These are phyloP conservation scores for Fusarium nematophilum DNA, from an alignment of 2,329 filamentous ascomycete species.

Conservation along the genomic window DNA sequence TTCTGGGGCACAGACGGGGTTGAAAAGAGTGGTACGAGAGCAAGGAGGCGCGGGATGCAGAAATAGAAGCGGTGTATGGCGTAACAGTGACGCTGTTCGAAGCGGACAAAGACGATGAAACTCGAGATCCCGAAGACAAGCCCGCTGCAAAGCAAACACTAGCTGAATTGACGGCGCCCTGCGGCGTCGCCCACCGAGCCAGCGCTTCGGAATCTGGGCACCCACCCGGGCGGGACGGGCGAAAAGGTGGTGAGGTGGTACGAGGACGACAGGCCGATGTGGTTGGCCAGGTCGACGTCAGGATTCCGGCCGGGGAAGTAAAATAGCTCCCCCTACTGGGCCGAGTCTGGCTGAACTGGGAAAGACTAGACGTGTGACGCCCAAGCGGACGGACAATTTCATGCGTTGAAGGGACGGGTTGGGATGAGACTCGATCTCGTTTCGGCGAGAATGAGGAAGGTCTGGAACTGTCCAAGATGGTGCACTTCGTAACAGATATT, in stretches of 20 bases:
- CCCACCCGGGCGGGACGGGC: slow-evolving; percentile 34
- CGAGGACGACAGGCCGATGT: slow-evolving; percentile 7
- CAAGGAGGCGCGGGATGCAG: too few species aligned
- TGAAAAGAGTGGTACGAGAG: too few species aligned
- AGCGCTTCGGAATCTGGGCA: slow-evolving; percentile 40
- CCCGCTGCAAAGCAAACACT: slow-evolving; percentile 33
- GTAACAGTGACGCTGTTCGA: slow-evolving; percentile 7
- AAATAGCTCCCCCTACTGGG: slow-evolving; percentile 19
- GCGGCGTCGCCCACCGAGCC: slow-evolving; percentile 36
- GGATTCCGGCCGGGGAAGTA: slow-evolving; percentile 37
- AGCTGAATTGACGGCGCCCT: slow-evolving; percentile 18
- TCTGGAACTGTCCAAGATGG: background rate
- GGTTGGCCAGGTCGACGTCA: slow-evolving; percentile 19
- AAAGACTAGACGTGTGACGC: background rate
- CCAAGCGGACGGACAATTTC: background rate
- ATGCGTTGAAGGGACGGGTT: background rate
- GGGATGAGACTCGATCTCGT: background rate
- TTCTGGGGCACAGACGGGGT: too few species aligned
- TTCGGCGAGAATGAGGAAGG: background rate
- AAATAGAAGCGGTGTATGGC: slow-evolving; percentile 18
- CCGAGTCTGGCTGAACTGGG: slow-evolving; percentile 10
- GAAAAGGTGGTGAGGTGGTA: slow-evolving; percentile 25
- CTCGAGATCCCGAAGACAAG: slow-evolving; percentile 22
- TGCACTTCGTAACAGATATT: background rate
- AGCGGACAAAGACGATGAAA: slow-evolving; percentile 24